These are phyloP conservation scores for Lasiodiplodia hormozganensis DNA, from an alignment of 2,329 filamentous ascomycete species.

Conservation along the genomic window DNA sequence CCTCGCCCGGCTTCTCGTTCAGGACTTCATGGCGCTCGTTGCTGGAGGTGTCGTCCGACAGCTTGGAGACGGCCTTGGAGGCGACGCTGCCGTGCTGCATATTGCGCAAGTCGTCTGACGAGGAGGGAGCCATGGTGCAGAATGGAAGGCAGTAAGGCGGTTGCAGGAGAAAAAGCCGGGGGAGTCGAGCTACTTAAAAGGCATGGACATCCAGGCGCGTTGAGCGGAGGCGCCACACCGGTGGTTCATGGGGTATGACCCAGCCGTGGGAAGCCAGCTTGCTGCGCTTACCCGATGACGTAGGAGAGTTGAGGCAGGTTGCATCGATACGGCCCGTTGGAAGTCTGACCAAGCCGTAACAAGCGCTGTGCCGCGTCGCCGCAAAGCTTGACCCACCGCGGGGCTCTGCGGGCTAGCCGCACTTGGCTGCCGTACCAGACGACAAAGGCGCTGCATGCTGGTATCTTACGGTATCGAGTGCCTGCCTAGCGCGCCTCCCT, in stretches of 20 bases:
- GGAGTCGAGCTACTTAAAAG: neutral
- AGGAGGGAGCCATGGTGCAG: conserved; percentile 9
- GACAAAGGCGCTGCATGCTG: neutral
- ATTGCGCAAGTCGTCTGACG: conserved; percentile 9
- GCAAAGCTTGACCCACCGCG: conserved; percentile 24
- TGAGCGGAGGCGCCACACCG: neutral
- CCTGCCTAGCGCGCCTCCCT: neutral
- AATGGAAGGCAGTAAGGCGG: neutral
- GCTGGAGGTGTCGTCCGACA: conserved; percentile 10
- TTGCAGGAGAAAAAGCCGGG: neutral
- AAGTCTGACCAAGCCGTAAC: conserved; percentile 19
- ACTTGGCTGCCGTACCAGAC: neutral
- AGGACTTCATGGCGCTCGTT: conserved; percentile 16
- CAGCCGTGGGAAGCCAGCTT: neutral
- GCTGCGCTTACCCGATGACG: conserved; percentile 12
- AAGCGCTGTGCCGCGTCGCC: conserved; percentile 9
- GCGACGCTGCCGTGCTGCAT: conserved; percentile 3
- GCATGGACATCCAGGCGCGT: neutral
- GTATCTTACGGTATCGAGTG: conserved; percentile 4
- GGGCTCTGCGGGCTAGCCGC: conserved; percentile 18
- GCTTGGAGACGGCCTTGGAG: conserved; percentile 15
- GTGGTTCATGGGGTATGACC: conserved; percentile 1
- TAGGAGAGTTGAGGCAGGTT: neutral
- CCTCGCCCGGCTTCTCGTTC: conserved; percentile 4
- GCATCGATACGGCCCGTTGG: conserved; percentile 1